Percentiles rank a stretch among this genome's conserved stretches.
Conservation (phyloP, 108 stramenopile genomes). For the Skeletonema menzelii region DNA sequence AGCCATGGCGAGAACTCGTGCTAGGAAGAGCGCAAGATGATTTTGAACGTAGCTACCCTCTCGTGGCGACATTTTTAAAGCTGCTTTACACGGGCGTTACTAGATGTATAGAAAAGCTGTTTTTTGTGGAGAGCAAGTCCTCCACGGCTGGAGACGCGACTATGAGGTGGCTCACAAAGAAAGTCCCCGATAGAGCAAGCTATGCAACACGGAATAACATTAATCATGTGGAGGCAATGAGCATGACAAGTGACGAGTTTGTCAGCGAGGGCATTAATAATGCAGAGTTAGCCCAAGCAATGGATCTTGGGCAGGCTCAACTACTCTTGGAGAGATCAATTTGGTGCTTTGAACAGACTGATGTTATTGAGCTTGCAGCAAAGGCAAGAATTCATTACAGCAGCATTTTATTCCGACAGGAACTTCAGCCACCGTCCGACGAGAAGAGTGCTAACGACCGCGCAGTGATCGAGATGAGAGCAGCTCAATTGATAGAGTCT, state of each 20-base stretch:
- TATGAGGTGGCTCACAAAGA: constrained; percentile 8
- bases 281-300: constrained; percentile 35
- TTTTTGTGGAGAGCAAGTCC: constrained; percentile 50
- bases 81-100: constrained; percentile 58
- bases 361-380: constrained; percentile 7
- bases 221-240: constrained; percentile 24
- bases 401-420: constrained; percentile 29
- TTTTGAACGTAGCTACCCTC: constrained; percentile 15
- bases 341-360: constrained; percentile 42
- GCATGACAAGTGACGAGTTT: constrained; percentile 42
- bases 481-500: constrained; percentile 19
- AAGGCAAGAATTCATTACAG: constrained; percentile 41
- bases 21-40: constrained; percentile 15
- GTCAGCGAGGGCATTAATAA: constrained; percentile 19
- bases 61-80: constrained; percentile 49
- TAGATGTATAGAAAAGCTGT: constrained; percentile 42
- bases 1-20: constrained; percentile 45
- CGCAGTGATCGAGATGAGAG: constrained; percentile 14
- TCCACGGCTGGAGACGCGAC: constrained; percentile 44
- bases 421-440: not conserved
- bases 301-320: not conserved
- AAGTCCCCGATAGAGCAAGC: not conserved
- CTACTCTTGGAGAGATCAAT: constrained; percentile 32
- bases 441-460: not conserved
- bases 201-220: constrained; percentile 33